A percentile compares a stretch with the other conserved stretches of the same genome.
These are phyloP conservation scores for Rhododendron williamsianum DNA, from an alignment of 148 eudicot species.

Conservation along the genomic window DNA sequence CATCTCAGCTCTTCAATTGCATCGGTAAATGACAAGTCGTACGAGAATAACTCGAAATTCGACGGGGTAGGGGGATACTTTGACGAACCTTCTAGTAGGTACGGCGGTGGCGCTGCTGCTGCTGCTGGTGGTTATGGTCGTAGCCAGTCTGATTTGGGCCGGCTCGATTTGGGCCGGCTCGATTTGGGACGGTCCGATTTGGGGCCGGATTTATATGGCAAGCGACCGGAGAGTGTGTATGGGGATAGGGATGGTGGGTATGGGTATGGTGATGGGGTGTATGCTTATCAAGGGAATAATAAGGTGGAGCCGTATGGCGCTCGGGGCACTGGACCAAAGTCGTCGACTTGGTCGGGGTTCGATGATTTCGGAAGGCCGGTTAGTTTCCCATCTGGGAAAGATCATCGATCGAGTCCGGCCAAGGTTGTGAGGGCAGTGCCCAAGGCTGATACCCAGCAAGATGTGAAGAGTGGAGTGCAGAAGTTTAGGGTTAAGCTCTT, in stretches of 20 bases:
- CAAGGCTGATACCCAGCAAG: constrained; percentile 50
- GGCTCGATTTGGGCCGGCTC: constrained; percentile 32
- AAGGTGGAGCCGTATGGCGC: constrained; percentile 74
- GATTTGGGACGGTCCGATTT: constrained; percentile 36
- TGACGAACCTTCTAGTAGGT: constrained; percentile 29
- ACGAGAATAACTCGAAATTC: constrained; percentile 27
- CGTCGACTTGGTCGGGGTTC: constrained; percentile 59
- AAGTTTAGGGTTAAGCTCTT: constrained; percentile 86
- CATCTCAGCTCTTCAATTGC: constrained; percentile 3
- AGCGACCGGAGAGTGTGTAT: constrained; percentile 24
- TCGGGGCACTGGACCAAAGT: constrained; percentile 50
- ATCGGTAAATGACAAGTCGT: constrained; percentile 22
- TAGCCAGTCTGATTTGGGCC: constrained; percentile 31
- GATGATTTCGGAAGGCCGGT: constrained; percentile 94
- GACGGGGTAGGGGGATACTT: constrained; percentile 32
- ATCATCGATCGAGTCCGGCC: constrained; percentile 23
- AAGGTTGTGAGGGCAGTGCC: constrained; percentile 86
- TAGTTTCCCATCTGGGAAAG: constrained; percentile 35
- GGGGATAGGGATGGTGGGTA: constrained; percentile 32
- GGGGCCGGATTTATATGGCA: constrained; percentile 31
- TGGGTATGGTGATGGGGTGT: constrained; percentile 54
- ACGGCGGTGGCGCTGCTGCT: constrained; percentile 12
- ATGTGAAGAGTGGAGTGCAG: constrained; percentile 66
- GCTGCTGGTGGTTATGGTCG: constrained; percentile 13
- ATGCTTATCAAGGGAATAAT: constrained; percentile 57